A percentile compares a stretch with the other conserved stretches of the same genome.
These are phyloP conservation scores for Heracleum sosnowskyi DNA, from an alignment of 129 eudicot genomes.

Conservation along the genomic window DNA sequence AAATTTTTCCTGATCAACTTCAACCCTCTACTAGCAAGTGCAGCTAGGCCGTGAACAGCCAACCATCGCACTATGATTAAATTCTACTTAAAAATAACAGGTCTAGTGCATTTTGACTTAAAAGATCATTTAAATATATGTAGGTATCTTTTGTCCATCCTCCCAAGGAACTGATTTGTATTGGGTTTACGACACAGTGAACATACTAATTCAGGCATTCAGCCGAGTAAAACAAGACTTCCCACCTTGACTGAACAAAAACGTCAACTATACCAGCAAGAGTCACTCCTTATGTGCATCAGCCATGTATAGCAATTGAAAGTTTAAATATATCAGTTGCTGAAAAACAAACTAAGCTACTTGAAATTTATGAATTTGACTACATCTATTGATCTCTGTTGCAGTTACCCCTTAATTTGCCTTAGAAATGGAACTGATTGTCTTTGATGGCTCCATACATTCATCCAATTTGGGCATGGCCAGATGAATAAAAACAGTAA, in stretches of 20 bases:
- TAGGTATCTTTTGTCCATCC: background rate
- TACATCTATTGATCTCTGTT: background rate
- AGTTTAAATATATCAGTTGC: background rate
- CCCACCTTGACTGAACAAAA: background rate
- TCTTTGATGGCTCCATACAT: background rate
- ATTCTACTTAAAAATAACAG: background rate
- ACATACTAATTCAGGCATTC: background rate
- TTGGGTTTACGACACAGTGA: background rate
- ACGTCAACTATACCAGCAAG: background rate
- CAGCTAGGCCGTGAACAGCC: too few species aligned
- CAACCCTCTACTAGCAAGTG: background rate
- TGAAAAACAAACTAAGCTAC: background rate
- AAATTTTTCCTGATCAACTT: too few species aligned
- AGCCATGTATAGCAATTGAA: background rate
- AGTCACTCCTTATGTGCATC: background rate
- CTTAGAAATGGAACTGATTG: background rate
- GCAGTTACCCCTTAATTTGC: background rate
- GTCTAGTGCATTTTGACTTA: background rate
- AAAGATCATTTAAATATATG: background rate
- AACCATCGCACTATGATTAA: background rate
- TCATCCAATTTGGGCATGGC: background rate
- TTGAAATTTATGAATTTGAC: background rate
- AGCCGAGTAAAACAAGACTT: background rate
- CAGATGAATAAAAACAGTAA: background rate
- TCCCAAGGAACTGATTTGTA: background rate